Evolutionary conservation across 2,329 filamentous ascomycete genomes (phyloP), one percentile per base, ranked within the genome.

Genomic region (Diaporthe ilicicola): DNA sequence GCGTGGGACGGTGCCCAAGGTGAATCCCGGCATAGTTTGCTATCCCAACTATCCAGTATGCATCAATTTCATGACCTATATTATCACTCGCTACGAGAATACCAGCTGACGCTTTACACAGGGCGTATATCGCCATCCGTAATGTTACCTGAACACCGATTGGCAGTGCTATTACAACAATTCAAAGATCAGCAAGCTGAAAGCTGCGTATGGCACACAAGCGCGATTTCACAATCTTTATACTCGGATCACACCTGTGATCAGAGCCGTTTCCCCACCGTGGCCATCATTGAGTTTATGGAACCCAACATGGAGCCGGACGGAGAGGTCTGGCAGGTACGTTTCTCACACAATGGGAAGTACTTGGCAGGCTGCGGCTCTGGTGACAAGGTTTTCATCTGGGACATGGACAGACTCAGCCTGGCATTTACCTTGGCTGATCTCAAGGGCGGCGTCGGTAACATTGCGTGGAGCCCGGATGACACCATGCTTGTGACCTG

Each of bases 71-170:
- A 17, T 12, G 3, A 13, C 37, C 66, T 54, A 24, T 70, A 12
- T 44, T 44, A 17, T 10, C 12, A n/a, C 42, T 51, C 4, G 13
- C 2, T 29, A 42, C 24, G 13, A 2, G 13, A 15, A 10, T 19
- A 8, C 44, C 46, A 24, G 48, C 72, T 79, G 67, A 83, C 69
- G 48, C 53, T 39, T 42, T 44, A 22, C 72, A 22, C 75, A 95
- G 93, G 88, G 84, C 97, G 90, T 70, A 97, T 99, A 79, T 97
- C 96, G 1, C 95, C 96, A 0, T 96, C 94, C 4, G 93, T 97
- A 54, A 98, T 99, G 95, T 92, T 99, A 68, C 96, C 96, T 1
- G 94, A 97, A 78, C 93, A 96, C 79, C 91, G 96, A 8, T 85
- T 99, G 54, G 94, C 94, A 1, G 88, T 91, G 42, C 85, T 99